Base-by-base conservation (phyloP, 1,284 basidiomycete species). In the Peniophora sp. region DNA sequence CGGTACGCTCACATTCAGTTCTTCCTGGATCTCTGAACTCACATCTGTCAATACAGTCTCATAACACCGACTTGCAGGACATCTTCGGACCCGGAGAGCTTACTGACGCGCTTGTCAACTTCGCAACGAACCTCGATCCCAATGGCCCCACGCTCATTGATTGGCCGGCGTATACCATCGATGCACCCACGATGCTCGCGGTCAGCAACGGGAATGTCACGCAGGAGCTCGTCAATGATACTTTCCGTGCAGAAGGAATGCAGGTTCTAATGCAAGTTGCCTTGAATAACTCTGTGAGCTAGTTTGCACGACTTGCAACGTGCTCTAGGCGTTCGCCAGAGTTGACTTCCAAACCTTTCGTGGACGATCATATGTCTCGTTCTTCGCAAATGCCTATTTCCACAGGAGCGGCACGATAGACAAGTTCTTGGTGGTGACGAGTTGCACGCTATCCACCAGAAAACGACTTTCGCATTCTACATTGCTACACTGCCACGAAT, bases 111-210 rank as follows among this genome's bases (percentile, higher is more conserved):
- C 27, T 55, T 27, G 50, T 59, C n/a, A 45, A 50, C 35, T 59
- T 59, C 23, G 52, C 53, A 2, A 47, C 20, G 14, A 52, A 49
- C 44, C 45, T 57, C 24, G 45, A 59, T 34, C 58, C 58, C 3
- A 59, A 59, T 32, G 55, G 52, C 45, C 59, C 56, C n/a, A 59
- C 59, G 0, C 62, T 63, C 10, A 48, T 61, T n/a, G 57, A 61
- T 5, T 82, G 80, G 81, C 79, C 81, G 0, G 63, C 68, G 35
- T 82, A 79, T 51, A 65, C 67, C 2, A 54, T 62, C 1, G 48
- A 52, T 0, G 61, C 64, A 14, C 71, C 71, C 5, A 65, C 69
- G 39, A 59, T 78, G 45, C 55, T 81, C 47, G 69, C 70, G 2
- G 73, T 80, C 60, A 56, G 65, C 19, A 77, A 80, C 53, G 72